Evolutionary conservation across 2,329 filamentous ascomycete genomes (phyloP).

Genomic region (Arthrobotrys iridis): DNA sequence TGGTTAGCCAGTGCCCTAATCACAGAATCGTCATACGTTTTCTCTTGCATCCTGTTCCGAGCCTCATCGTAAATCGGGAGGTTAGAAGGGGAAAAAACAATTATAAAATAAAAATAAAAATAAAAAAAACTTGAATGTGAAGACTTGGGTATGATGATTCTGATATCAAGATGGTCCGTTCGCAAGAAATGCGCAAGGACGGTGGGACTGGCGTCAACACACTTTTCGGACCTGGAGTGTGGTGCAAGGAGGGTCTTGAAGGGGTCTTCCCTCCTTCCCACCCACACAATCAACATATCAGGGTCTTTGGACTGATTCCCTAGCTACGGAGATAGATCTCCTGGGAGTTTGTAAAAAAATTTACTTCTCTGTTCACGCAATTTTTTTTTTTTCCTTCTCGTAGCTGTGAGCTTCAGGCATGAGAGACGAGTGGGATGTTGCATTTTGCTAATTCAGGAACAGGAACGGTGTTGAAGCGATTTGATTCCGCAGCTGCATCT

Average conservation of each 20-base stretch:
- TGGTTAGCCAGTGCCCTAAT: conserved; percentile 14
- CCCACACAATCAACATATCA: not conserved
- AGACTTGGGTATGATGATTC: conserved; percentile 38
- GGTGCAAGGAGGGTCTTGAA: not conserved
- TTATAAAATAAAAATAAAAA: conserved; percentile 5
- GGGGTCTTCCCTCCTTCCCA: not conserved
- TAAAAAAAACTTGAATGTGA: not conserved
- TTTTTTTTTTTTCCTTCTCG: not conserved
- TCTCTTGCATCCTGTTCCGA: conserved; percentile 3
- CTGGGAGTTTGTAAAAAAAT: not conserved
- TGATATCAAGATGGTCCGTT: conserved; percentile 42
- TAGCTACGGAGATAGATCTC: not conserved
- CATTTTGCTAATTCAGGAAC: not conserved
- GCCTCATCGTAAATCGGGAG: conserved; percentile 12
- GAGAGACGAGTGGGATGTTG: not conserved
- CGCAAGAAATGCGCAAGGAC: not conserved
- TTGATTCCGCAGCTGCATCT: not conserved
- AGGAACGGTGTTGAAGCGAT: not conserved
- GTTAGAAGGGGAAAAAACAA: too few relatives aligned
- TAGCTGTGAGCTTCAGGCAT: not conserved
- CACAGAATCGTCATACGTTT: conserved; percentile 32
- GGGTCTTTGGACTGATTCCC: conserved; percentile 9
- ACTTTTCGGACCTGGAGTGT: conserved; percentile 7
- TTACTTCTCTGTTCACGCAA: too few relatives aligned
- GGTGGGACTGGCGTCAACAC: conserved; percentile 21